Evolutionary conservation across 345 rosid species (phyloP).

Genomic region (Boechera retrofracta): DNA sequence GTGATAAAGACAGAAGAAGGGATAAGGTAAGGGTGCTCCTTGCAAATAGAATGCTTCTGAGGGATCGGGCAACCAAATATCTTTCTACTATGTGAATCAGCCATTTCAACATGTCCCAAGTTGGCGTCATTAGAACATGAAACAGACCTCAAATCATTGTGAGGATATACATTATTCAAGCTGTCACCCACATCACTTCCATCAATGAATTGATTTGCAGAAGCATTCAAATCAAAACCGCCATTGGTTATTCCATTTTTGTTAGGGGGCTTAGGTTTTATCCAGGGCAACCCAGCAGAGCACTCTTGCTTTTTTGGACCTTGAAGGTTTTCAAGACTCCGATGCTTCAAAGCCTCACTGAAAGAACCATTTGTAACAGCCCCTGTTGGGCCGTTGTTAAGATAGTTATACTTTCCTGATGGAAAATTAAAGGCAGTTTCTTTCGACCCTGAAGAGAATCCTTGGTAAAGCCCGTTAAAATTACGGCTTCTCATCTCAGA

Average conservation of each 20-base stretch:
- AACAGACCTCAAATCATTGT: constrained; percentile 47
- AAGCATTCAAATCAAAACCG: constrained; percentile 56
- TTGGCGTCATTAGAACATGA: constrained; percentile 51
- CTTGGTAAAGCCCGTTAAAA: constrained; percentile 58
- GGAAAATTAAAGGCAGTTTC: constrained; percentile 38
- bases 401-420: constrained; percentile 33
- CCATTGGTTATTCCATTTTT: constrained; percentile 48
- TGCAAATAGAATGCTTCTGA: constrained; percentile 47
- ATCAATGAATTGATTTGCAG: constrained; percentile 44
- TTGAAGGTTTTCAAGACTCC: constrained; percentile 49
- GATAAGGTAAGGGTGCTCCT: constrained; percentile 49
- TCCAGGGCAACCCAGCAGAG: constrained; percentile 66
- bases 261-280: constrained; percentile 52
- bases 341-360: constrained; percentile 43
- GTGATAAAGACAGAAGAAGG: constrained; percentile 46
- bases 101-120: constrained; percentile 44
- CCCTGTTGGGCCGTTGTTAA: constrained; percentile 17
- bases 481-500: constrained; percentile 54
- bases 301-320: constrained; percentile 55
- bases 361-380: constrained; percentile 51
- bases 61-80: constrained; percentile 62
- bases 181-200: constrained; percentile 48
- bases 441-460: constrained; percentile 61
- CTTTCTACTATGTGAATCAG: constrained; percentile 51
- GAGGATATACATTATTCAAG: constrained; percentile 42